Evolutionary conservation across 2,329 filamentous ascomycete species (phyloP), one percentile per base, ranked within the genome.

Genomic region (Cercospora zeina): DNA sequence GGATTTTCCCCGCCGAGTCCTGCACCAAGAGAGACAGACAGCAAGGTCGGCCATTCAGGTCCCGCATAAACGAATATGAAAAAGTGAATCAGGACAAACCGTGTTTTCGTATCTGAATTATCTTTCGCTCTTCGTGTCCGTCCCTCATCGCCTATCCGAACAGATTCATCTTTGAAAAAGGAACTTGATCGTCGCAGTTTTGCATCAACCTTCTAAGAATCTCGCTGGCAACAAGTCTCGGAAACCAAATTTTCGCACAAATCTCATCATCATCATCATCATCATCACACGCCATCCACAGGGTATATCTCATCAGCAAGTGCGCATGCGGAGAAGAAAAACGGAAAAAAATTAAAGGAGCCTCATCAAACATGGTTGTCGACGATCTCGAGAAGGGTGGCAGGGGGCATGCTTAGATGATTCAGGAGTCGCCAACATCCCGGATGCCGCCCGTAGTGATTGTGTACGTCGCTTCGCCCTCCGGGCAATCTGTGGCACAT

Each of bases 361-460:
- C 39, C 16, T 45, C 39, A 45, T 45, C 16, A 45, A 45, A 45
- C 39, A 45, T 45, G 16, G 39, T 45, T n/a, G 39, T 10, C 39
- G 39, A 45, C 21, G 39, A 45, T 45, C 16, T 45, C 39, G 24
- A 51, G 27, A 51, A n/a, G 11, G 11, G 9, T n/a, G 4, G 47
- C 24, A 6, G 24, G 27, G 24, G 24, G 24, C 3, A 51, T 7
- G n/a, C 11, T 21, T 36, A 13, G 42, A 16, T 50, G 27, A 19
- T 31, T 71, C 61, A 87, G 34, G 79, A 77, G 73, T 87, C 87
- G 67, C 88, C 86, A 1, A 86, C 83, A 71, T 89, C 86, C 62
- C 83, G 86, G 74, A 89, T 88, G 34, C 87, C 87, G 33, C 87
- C 87, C 64, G 83, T 86, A 30, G 86, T 89, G 68, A 89, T 89